Evolutionary conservation across 2,329 filamentous ascomycete species (phyloP).

Genomic region (Acephala macrosclerotiorum): DNA sequence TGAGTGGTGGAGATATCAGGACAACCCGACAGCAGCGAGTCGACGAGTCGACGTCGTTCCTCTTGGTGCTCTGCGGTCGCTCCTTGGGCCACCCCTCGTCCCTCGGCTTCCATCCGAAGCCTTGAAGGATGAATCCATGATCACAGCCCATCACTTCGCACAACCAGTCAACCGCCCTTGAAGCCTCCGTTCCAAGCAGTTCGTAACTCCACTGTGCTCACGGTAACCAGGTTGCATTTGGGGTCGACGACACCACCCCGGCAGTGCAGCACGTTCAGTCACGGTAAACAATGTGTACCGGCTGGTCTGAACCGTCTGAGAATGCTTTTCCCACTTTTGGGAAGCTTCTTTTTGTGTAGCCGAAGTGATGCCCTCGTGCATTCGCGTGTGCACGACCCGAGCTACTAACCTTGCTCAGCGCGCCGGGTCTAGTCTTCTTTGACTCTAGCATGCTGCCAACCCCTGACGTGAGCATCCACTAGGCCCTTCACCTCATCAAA

Average conservation of each 20-base stretch:
- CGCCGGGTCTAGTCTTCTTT: background rate
- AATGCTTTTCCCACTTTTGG: too few relatives aligned
- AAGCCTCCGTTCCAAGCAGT: background rate
- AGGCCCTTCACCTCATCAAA: constrained; percentile 9
- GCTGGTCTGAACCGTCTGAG: background rate
- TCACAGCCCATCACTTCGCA: constrained; percentile 13
- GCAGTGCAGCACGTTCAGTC: background rate
- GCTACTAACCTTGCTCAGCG: background rate
- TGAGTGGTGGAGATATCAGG: constrained; percentile 14
- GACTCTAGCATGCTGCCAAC: background rate
- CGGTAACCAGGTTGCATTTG: background rate
- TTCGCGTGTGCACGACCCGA: background rate
- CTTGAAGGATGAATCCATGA: constrained; percentile 17
- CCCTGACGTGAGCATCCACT: background rate
- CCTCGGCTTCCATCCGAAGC: constrained; percentile 28
- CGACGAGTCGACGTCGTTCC: constrained; percentile 2
- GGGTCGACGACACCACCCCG: background rate
- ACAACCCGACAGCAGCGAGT: background rate
- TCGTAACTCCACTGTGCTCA: background rate
- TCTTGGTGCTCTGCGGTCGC: background rate
- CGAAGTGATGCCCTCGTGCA: background rate
- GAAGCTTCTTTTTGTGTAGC: constrained; percentile 3
- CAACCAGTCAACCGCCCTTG: constrained; percentile 1
- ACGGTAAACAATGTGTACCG: background rate
- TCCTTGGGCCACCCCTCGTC: background rate